Evolutionary conservation across 768 basidiomycete genomes (phyloP), one percentile per base, ranked within the genome.

Genomic region (Sarcodon sp.): DNA sequence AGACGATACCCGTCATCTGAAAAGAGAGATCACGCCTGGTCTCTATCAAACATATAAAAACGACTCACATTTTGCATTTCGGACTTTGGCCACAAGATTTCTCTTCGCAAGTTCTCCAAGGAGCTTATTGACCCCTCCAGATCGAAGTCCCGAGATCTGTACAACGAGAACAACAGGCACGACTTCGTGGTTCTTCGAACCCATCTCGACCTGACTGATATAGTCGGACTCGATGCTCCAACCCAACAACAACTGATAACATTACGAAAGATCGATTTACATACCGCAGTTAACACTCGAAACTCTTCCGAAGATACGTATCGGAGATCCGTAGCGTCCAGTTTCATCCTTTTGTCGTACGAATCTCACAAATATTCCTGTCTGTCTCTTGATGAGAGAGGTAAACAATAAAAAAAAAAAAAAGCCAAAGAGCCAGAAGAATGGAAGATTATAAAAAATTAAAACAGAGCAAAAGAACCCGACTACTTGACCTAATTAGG

Each of bases 131-230:
- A 94, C 86, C 4, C 92, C 91, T 43, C 96, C 96, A 50, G 82
- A 83, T 34, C 91, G 73, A 39, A 97, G 69, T n/a, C 89, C 87
- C 3, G 92, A 92, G 38, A 98, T 85, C 63, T 94, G 90, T 4
- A 85, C 82, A 52, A 98, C 88, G 54, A 98, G 77, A 0, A 76
- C 65, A 7, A 86, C 81, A 3, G 96, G 96, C 11, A 99, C 93
- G 35, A 96, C 76, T 64, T 98, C 87, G 59, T 99, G 96, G 61
- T 98, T 98, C 70, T 96, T 96, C 4, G 88, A 92, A 15, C 94
- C 96, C 75, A 94, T 90, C 69, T 99, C 96, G 34, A 88, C 88
- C 93, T 97, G 47, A 3, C 36, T 33, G 6, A 8, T 10, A 11
- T 35, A 6, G 12, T 15, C 9, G 13, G 15, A 5, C 11, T 39